Conservation (phyloP, 352 stramenopile genomes). For the Phytophthora crassamura region DNA sequence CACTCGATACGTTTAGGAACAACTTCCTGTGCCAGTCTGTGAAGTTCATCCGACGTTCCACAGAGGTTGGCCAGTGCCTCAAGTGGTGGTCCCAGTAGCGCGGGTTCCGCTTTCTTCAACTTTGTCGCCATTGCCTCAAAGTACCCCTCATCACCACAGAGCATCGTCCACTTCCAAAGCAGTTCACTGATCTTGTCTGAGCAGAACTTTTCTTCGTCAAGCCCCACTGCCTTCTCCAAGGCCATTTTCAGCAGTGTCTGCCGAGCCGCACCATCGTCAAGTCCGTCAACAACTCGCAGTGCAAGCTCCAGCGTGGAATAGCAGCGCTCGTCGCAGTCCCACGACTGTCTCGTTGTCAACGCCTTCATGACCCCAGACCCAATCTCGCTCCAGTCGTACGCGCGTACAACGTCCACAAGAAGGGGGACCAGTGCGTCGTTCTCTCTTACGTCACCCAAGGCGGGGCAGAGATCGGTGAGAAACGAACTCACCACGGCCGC, state of each 20-base stretch:
- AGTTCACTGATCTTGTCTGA: background rate
- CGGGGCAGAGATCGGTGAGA: slow-evolving; percentile 7
- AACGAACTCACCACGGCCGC: slow-evolving; percentile 10
- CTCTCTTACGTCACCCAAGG: slow-evolving; percentile 1
- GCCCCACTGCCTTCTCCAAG: background rate
- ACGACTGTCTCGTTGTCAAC: slow-evolving; percentile 6
- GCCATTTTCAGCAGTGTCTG: background rate
- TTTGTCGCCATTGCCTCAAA: background rate
- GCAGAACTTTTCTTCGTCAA: background rate
- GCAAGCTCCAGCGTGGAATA: slow-evolving; percentile 13
- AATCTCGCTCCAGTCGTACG: slow-evolving; percentile 17
- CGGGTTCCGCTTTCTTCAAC: slow-evolving; percentile 1
- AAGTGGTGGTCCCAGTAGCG: background rate
- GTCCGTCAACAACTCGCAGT: slow-evolving; percentile 12
- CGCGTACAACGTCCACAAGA: background rate
- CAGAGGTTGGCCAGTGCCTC: slow-evolving; percentile 1
- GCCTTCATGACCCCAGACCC: slow-evolving; percentile 1
- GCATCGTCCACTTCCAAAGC: slow-evolving; percentile 16
- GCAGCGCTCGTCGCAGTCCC: background rate
- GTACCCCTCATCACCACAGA: background rate
- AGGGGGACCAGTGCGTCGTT: background rate
- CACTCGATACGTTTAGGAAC: slow-evolving; percentile 1
- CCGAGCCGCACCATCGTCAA: slow-evolving; percentile 1
- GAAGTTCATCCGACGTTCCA: too few relatives aligned
- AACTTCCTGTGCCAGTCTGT: background rate